Percentiles rank a stretch among this genome's conserved stretches.
Conservation (phyloP, 768 basidiomycete genomes). For the Pisolithus sp. region DNA sequence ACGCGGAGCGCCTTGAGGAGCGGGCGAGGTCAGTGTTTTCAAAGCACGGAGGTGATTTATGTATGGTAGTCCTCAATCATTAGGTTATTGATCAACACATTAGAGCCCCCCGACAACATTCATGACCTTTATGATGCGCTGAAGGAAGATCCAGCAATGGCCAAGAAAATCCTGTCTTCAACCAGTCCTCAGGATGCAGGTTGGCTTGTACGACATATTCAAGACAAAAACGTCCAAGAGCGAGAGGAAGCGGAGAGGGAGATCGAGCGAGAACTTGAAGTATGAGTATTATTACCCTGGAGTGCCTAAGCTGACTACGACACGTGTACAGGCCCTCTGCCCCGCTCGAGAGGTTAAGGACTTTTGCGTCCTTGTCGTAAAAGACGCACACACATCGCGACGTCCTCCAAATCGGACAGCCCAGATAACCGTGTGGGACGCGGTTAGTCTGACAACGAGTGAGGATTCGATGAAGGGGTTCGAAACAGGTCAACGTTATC, state of each 20-base stretch:
- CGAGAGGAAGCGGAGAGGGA: constrained; percentile 47
- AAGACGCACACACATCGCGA: constrained; percentile 53
- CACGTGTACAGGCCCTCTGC: constrained; percentile 42
- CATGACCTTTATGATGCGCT: constrained; percentile 58
- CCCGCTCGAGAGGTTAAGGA: constrained; percentile 70
- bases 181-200: constrained; percentile 45
- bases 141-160: constrained; percentile 45
- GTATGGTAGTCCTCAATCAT: neutral
- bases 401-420: constrained; percentile 53
- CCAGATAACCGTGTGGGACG: constrained; percentile 84
- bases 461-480: constrained; percentile 53
- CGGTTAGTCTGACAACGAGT: constrained; percentile 40
- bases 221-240: constrained; percentile 41
- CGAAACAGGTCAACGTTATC: constrained; percentile 56
- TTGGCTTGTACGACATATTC: constrained; percentile 54
- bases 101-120: constrained; percentile 37
- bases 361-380: constrained; percentile 67
- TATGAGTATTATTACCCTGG: constrained; percentile 27
- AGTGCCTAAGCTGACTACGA: neutral
- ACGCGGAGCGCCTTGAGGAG: constrained; percentile 58
- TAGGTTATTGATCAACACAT: neutral
- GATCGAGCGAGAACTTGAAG: constrained; percentile 69
- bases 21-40: constrained; percentile 45
- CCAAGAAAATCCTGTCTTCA: constrained; percentile 36
- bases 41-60: constrained; percentile 34